phyloP scores from a whole-genome alignment of 2,329 filamentous ascomycete species.

The Sclerotinia borealis region DNA sequence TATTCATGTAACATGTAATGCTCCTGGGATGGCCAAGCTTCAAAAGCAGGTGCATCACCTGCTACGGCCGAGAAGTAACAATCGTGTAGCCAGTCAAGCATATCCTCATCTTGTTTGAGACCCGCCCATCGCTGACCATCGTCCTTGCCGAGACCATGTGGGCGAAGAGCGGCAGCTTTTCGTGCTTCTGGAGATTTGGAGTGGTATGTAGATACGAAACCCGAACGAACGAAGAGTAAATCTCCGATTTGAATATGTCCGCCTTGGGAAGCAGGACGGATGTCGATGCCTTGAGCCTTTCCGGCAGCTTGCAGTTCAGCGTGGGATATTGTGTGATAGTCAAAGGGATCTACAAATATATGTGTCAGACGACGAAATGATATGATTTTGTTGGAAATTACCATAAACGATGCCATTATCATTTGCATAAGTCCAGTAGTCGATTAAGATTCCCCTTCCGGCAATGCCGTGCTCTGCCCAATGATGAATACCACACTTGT shows the following conservation, averaged over 20 bases:
- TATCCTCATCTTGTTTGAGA: constrained; percentile 40
- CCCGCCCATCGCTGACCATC: constrained; percentile 38
- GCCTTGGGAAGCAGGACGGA: constrained; percentile 37
- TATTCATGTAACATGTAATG: constrained; percentile 30
- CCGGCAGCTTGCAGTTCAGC: constrained; percentile 26
- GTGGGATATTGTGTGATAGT: constrained; percentile 26
- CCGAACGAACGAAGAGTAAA: constrained; percentile 45
- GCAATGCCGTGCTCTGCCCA: constrained; percentile 31
- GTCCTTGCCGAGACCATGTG: constrained; percentile 34
- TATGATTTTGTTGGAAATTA: neutral
- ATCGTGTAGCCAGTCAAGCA: constrained; percentile 39
- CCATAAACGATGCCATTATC: constrained; percentile 35
- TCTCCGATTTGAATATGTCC: constrained; percentile 47
- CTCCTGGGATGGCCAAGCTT: constrained; percentile 31
- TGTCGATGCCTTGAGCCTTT: constrained; percentile 29
- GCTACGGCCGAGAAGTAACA: constrained; percentile 39
- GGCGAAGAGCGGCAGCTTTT: constrained; percentile 35
- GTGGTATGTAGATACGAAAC: constrained; percentile 38
- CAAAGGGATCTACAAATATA: constrained; percentile 27
- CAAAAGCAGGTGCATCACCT: constrained; percentile 40
- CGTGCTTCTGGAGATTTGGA: constrained; percentile 35
- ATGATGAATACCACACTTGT: constrained; percentile 31
- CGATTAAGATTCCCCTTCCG: constrained; percentile 17
- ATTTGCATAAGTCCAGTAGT: constrained; percentile 40
- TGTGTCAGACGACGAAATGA: neutral